phyloP scores from a whole-genome alignment of 148 eudicot species.

The Dysphania ambrosioides region DNA sequence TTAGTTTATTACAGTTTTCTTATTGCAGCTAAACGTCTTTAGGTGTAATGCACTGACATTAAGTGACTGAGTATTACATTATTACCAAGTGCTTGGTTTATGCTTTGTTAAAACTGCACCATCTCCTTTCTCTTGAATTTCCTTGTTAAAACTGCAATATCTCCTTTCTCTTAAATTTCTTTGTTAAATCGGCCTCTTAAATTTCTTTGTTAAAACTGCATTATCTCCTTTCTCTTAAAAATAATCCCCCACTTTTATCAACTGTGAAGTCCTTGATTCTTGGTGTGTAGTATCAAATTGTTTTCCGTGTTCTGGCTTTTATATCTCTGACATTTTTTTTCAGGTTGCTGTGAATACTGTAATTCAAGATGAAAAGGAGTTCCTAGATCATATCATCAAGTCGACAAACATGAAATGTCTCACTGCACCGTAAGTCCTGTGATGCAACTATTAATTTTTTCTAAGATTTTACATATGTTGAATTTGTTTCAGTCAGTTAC shows the following conservation, averaged over 20 bases:
- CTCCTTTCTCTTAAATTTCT: background rate
- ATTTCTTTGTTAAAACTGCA: background rate
- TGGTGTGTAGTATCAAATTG: background rate
- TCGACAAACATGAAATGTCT: constrained; percentile 93
- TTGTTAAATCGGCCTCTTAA: too few species aligned
- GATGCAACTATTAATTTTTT: background rate
- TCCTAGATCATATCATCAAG: constrained; percentile 76
- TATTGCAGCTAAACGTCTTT: background rate
- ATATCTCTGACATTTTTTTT: background rate
- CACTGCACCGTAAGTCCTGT: constrained; percentile 60
- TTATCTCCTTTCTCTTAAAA: background rate
- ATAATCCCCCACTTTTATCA: background rate
- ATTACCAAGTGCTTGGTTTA: background rate
- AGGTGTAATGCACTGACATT: background rate
- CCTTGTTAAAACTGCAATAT: background rate
- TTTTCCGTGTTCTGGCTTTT: background rate
- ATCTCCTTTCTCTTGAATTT: background rate
- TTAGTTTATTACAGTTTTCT: background rate
- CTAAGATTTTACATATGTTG: background rate
- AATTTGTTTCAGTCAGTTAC: background rate
- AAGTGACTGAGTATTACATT: background rate
- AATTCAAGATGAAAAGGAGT: constrained; percentile 78
- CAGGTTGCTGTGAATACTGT: constrained; percentile 55
- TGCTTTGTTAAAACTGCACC: background rate
- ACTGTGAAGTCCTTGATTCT: too few species aligned